phyloP scores from a whole-genome alignment of 1,284 basidiomycete species.

The Cryptococcus sp. region DNA sequence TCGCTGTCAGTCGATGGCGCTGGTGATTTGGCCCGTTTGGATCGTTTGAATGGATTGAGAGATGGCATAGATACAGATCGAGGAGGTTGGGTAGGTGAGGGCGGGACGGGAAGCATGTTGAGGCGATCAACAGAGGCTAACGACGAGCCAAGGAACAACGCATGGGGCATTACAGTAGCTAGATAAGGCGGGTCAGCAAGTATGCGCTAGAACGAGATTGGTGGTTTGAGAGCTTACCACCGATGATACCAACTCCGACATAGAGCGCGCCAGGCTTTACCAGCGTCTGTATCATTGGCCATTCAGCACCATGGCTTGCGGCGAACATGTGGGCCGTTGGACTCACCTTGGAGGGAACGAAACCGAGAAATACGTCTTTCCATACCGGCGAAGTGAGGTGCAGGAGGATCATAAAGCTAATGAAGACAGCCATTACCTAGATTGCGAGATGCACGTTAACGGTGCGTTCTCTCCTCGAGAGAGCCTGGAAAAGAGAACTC shows the following conservation, averaged over 20 bases:
- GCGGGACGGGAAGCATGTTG: slow-evolving; percentile 44
- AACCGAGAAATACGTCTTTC: slow-evolving; percentile 80
- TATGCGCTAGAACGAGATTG: neutral
- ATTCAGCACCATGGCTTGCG: too few species aligned
- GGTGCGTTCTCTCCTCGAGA: neutral
- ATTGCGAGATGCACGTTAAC: neutral
- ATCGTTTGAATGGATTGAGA: slow-evolving; percentile 17
- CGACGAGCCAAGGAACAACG: slow-evolving; percentile 83
- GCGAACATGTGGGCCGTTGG: slow-evolving; percentile 35
- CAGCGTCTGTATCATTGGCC: slow-evolving; percentile 34
- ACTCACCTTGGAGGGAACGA: slow-evolving; percentile 69
- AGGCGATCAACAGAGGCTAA: slow-evolving; percentile 77
- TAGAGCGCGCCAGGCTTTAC: slow-evolving; percentile 64
- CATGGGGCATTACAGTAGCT: slow-evolving; percentile 88
- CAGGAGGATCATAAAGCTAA: slow-evolving; percentile 80
- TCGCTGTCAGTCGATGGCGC: too few species aligned
- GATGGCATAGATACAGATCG: slow-evolving; percentile 24
- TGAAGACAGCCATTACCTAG: slow-evolving; percentile 75
- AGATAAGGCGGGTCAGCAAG: slow-evolving; percentile 1
- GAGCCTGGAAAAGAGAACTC: slow-evolving; percentile 23
- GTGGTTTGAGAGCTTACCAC: slow-evolving; percentile 31
- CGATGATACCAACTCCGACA: slow-evolving; percentile 65
- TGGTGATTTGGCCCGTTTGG: too few species aligned
- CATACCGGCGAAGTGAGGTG: slow-evolving; percentile 73
- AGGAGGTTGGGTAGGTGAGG: slow-evolving; percentile 13